Evolutionary conservation across 2,329 filamentous ascomycete genomes (phyloP).

Genomic region (Ophiostoma sp.): DNA sequence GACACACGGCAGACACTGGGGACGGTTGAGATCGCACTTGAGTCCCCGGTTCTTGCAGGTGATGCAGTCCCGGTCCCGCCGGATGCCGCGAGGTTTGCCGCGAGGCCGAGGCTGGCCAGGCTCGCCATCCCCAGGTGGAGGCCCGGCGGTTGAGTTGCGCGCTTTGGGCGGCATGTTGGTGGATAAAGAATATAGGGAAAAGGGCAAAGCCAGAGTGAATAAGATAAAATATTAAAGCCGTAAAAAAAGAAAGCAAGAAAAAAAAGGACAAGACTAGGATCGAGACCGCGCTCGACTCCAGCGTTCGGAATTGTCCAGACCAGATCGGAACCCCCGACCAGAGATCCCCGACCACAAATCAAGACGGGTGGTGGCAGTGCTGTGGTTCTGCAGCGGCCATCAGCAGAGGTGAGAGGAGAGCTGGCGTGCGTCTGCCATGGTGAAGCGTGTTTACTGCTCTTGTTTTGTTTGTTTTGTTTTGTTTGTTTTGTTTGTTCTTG

Average conservation of each 20-base stretch:
- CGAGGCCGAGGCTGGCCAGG: slow-evolving; percentile 11
- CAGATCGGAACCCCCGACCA: neutral
- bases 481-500: neutral
- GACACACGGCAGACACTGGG: slow-evolving; percentile 27
- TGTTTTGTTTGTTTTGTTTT: neutral
- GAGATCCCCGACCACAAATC: neutral
- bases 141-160: neutral
- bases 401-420: neutral
- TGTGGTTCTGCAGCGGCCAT: neutral
- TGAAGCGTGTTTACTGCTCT: neutral
- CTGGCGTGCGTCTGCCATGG: neutral
- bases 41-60: slow-evolving; percentile 26
- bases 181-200: slow-evolving; percentile 12
- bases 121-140: neutral
- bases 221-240: neutral
- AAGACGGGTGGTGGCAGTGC: neutral
- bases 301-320: neutral
- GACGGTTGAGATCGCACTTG: slow-evolving; percentile 29
- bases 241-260: neutral
- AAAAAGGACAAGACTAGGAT: too few relatives aligned
- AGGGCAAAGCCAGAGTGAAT: neutral
- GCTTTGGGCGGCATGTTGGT: slow-evolving; percentile 18
- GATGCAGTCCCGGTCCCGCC: slow-evolving; percentile 27
- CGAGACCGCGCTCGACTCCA: neutral
- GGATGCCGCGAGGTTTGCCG: slow-evolving; percentile 26